These are phyloP conservation scores for Geosiphon pyriformis DNA, from an alignment of 192 early-diverging fungal species.

Conservation along the genomic window DNA sequence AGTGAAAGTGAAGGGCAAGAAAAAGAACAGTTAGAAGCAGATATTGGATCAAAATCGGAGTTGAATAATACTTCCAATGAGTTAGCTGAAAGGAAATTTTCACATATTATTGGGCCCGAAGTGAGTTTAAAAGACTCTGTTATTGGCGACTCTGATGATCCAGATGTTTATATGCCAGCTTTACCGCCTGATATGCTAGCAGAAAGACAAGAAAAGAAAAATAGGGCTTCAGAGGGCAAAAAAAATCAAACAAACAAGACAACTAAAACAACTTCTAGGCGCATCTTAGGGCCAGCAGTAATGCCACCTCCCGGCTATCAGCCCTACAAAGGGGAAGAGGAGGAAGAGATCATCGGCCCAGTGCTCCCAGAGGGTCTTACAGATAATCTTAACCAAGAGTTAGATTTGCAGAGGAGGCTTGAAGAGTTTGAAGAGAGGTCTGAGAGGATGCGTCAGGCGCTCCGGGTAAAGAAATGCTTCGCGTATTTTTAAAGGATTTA, in stretches of 20 bases:
- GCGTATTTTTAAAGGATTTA: neutral
- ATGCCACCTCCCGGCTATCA: slow-evolving; percentile 22
- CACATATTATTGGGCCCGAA: too few relatives aligned
- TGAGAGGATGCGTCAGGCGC: slow-evolving; percentile 36
- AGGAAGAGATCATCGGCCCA: slow-evolving; percentile 39
- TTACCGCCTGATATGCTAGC: slow-evolving; percentile 34
- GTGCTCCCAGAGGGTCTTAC: slow-evolving; percentile 25
- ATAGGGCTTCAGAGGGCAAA: slow-evolving; percentile 7
- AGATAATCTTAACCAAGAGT: neutral
- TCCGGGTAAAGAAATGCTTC: slow-evolving; percentile 24
- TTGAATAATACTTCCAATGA: too few relatives aligned
- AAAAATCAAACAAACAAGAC: neutral
- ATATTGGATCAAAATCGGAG: slow-evolving; percentile 21
- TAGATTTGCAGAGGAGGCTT: slow-evolving; percentile 28
- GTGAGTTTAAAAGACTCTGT: neutral
- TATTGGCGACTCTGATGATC: slow-evolving; percentile 22
- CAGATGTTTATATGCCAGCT: slow-evolving; percentile 20
- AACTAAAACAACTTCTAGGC: slow-evolving; percentile 4
- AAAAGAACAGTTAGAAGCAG: neutral
- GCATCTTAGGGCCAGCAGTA: slow-evolving; percentile 30
- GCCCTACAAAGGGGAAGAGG: slow-evolving; percentile 19
- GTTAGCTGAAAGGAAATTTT: too few relatives aligned
- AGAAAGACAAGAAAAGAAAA: slow-evolving; percentile 29
- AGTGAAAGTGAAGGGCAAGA: slow-evolving; percentile 17
- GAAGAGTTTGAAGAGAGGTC: slow-evolving; percentile 36